phyloP scores from a whole-genome alignment of 106 monocot genomes.

The Chionographis japonica region DNA sequence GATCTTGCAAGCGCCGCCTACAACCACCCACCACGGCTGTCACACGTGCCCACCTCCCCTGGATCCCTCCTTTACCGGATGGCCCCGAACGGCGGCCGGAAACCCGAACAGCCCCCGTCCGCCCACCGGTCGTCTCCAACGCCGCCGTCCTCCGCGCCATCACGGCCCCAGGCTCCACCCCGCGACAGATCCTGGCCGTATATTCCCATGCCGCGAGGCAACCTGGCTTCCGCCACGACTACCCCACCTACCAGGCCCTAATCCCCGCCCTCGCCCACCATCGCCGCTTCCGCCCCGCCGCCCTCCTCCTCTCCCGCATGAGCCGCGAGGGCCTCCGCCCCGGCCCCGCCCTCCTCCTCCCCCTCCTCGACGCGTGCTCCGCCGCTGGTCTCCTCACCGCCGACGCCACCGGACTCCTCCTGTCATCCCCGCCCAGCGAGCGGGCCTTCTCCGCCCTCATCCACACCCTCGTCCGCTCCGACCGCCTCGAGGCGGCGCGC shows the following conservation, averaged over 20 bases:
- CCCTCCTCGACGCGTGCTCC: not conserved
- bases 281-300: not conserved
- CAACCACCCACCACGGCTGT: too few relatives aligned
- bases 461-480: not conserved
- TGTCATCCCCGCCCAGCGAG: not conserved
- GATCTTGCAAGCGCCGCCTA: too few relatives aligned
- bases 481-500: not conserved
- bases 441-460: constrained; percentile 9
- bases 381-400: not conserved
- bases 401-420: not conserved
- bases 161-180: constrained; percentile 1
- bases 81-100: not conserved
- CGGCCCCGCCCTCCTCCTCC: not conserved
- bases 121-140: not conserved
- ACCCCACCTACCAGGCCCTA: constrained; percentile 9
- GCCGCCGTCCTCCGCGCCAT: constrained; percentile 9
- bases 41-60: constrained; percentile 5
- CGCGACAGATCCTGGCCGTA: constrained; percentile 6
- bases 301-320: constrained; percentile 6
- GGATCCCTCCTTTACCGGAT: constrained; percentile 4
- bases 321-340: constrained; percentile 8
- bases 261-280: constrained; percentile 4
- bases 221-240: constrained; percentile 6
- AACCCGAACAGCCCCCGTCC: not conserved
- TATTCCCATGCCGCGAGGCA: constrained; percentile 4